Conservation (phyloP, 371 early-diverging fungal genomes). For the Circinella minor region DNA sequence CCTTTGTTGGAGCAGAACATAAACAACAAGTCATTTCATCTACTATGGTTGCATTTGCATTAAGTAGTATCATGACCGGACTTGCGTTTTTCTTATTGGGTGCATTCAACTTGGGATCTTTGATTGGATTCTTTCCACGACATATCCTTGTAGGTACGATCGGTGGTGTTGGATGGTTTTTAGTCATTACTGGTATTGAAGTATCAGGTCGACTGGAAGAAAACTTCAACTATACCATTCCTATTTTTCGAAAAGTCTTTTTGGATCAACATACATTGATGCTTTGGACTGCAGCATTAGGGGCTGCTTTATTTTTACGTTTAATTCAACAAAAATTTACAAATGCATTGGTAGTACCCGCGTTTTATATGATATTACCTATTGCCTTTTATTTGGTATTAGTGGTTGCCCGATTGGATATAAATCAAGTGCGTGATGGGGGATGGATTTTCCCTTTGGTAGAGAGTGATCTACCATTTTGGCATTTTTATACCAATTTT, state of each 20-base stretch:
- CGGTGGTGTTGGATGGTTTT: conserved; percentile 94
- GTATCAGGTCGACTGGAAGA: conserved; percentile 75
- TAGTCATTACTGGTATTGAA: conserved; percentile 91
- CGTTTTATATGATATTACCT: conserved; percentile 85
- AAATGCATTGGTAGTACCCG: conserved; percentile 83
- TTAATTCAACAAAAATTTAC: conserved; percentile 43
- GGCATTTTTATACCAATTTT: conserved; percentile 86
- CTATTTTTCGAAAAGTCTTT: conserved; percentile 64
- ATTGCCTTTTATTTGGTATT: conserved; percentile 75
- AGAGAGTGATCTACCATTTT: conserved; percentile 76
- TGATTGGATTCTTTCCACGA: conserved; percentile 93
- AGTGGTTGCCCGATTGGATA: conserved; percentile 60
- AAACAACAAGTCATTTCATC: conserved; percentile 82
- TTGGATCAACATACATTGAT: conserved; percentile 60
- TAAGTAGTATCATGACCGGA: conserved; percentile 87
- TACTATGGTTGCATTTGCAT: conserved; percentile 87
- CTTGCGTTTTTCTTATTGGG: conserved; percentile 88
- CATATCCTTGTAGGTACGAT: conserved; percentile 96
- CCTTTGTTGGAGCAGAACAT: conserved; percentile 59
- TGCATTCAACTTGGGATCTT: conserved; percentile 75
- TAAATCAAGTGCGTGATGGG: conserved; percentile 67
- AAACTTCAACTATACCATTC: conserved; percentile 53
- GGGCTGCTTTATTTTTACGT: conserved; percentile 71
- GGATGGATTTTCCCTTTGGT: conserved; percentile 92
- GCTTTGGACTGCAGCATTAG: conserved; percentile 83